Conservation (phyloP, 306 rosid genomes). For the Begonia loranthoides region DNA sequence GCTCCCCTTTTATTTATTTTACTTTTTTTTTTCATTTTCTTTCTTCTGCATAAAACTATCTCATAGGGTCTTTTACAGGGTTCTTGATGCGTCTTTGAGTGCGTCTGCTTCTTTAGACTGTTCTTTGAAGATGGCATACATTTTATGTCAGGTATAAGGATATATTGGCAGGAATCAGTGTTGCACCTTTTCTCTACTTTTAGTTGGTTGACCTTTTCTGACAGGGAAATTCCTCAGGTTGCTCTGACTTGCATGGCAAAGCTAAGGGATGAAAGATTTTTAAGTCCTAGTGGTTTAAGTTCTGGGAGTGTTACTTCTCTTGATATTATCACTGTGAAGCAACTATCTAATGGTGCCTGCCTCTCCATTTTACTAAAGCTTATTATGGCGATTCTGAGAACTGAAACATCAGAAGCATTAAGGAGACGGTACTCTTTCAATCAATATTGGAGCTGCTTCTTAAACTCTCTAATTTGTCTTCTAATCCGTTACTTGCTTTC, state of each 20-base stretch:
- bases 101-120: constrained; percentile 96
- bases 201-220: constrained; percentile 5
- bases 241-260: constrained; percentile 96
- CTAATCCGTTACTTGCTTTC: constrained; percentile 26
- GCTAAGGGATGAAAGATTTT: constrained; percentile 86
- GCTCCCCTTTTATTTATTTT: constrained; percentile 14
- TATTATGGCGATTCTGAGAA: constrained; percentile 65
- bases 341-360: constrained; percentile 89
- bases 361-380: constrained; percentile 82
- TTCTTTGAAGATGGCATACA: constrained; percentile 86
- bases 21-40: constrained; percentile 4
- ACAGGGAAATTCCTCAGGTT: constrained; percentile 38
- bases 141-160: constrained; percentile 61
- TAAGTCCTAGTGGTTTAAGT: constrained; percentile 57
- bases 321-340: constrained; percentile 69
- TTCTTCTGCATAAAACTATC: constrained; percentile 7
- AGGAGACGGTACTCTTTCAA: constrained; percentile 65
- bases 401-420: constrained; percentile 86
- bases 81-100: constrained; percentile 69
- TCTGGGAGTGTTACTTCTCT: constrained; percentile 70
- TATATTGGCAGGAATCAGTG: not conserved
- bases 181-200: not conserved
- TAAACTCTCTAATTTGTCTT: constrained; percentile 12
- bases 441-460: constrained; percentile 4
- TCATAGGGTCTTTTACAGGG: constrained; percentile 30